Evolutionary conservation across 139 green algal genomes (phyloP).

Genomic region (Volvox reticuliferus): DNA sequence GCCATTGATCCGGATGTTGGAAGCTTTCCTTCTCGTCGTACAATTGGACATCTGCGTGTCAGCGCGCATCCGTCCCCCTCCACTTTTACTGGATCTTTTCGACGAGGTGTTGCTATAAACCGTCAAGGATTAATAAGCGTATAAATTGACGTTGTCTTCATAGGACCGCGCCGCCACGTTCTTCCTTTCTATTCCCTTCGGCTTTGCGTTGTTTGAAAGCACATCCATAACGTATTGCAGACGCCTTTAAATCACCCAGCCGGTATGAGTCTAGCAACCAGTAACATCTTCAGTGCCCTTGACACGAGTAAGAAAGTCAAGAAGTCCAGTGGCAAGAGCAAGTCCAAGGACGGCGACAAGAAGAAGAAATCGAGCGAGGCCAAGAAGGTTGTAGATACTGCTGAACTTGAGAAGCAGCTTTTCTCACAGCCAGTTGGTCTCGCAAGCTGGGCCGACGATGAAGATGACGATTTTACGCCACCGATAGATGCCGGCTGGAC

Average conservation of each 20-base stretch:
- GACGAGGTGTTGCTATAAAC: neutral
- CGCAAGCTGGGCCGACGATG: constrained; percentile 62
- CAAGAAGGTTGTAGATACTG: constrained; percentile 55
- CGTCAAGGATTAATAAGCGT: neutral
- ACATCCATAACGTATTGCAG: neutral
- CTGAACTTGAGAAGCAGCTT: constrained; percentile 66
- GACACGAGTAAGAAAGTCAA: constrained; percentile 56
- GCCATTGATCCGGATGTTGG: too few species aligned
- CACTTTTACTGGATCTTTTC: constrained; percentile 1
- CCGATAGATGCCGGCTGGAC: constrained; percentile 39
- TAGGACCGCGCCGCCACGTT: constrained; percentile 6
- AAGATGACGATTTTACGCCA: constrained; percentile 56
- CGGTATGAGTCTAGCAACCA: constrained; percentile 49
- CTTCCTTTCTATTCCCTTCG: neutral
- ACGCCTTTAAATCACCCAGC: neutral
- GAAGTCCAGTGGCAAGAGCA: constrained; percentile 50
- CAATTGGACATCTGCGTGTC: too few species aligned
- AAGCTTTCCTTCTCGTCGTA: too few species aligned
- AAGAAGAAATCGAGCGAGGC: constrained; percentile 51
- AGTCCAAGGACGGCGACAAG: constrained; percentile 49
- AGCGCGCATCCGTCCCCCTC: too few species aligned
- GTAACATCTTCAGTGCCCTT: constrained; percentile 59
- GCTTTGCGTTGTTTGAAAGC: neutral
- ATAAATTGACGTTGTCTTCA: neutral
- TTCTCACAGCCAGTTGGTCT: constrained; percentile 59